Evolutionary conservation across 139 green algal species (phyloP), one percentile per base, ranked within the genome.

Genomic region (Chlorella sp.): DNA sequence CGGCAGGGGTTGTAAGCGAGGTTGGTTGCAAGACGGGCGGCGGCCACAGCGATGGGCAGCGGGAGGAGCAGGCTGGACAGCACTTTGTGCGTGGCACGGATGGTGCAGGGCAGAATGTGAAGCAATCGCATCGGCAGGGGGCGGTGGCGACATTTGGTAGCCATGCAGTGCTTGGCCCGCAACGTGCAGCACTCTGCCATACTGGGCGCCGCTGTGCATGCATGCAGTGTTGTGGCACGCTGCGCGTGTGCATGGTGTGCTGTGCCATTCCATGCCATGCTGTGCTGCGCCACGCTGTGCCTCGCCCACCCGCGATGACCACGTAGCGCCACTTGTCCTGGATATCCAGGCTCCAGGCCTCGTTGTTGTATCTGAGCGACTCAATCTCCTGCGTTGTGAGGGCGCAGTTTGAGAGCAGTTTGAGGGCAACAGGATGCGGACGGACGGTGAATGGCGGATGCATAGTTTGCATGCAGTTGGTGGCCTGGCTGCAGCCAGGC

Each of bases 261-360:
- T 19, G 56, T 24, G 22, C 56, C 22, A 20, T 65, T 65, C 3
- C 56, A 20, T n/a, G 11, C 56, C 56, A 65, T 30, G 9, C n/a
- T n/a, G 14, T 65, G 8, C 58, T 30, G 58, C 58, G 9, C 22
- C 3, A 36, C 7, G 16, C 68, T 16, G 19, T 36, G 1, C 16
- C 70, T 36, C 34, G 32, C 73, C 36, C 74, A 46, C 74, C 48
- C 9, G 74, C 74, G 3, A 73, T 82, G 34, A 72, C 38, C 7
- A 82, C 40, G 13, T 58, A 82, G 14, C 76, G 40, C 76, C 76
- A 82, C 20, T 28, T 70, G 58, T 82, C 36, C 56, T 82, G 36
- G 32, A 82, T 7, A 26, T 41, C 13, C 20, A 51, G 51, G 56
- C 26, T 82, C 56, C 56, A 56, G 7, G 24, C 72, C 72, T 78